Base-by-base conservation (phyloP, 306 rosid genomes). In the Nissolia schottii region DNA sequence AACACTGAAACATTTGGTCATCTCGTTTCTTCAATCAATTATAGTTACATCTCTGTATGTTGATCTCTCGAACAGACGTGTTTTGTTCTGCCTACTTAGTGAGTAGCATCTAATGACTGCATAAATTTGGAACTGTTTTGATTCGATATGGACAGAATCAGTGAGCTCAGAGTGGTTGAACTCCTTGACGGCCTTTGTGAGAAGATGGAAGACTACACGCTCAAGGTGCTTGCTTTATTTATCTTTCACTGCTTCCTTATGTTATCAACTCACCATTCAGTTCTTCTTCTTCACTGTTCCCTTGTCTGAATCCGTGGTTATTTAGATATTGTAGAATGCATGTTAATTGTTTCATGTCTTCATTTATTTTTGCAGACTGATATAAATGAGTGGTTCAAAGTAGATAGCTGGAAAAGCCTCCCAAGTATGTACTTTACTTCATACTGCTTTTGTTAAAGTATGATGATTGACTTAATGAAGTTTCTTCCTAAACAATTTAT, bases 141-240 rank as follows among this genome's bases (percentile, higher is more conserved):
- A 43, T 45, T 45, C 15, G 18, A 31, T 74, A 46, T 51, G 62
- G 67, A 54, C 84, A 88, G 97, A 74, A 87, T 89, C 45, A 93
- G 99, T 55, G 99, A 94, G 80, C 82, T 94, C 34, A 87, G 96
- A 81, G 87, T 85, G 0, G 96, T 94, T 60, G 99, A 94, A 71
- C 99, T 94, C 65, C 96, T 94, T 3, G 97, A 94, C 60, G 97
- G 85, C 45, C 97, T 94, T 70, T 91, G 99, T 6, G 95, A 91
- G 25, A 94, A 91, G 90, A 94, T 94, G 99, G 91, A 83, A 82
- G 99, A 89, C 51, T 94, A 94, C 82, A 86, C 97, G 14, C 83
- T 89, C 72, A 79, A 84, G 99, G 94, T 91, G 56, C 43, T 46
- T 77, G 8, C 1, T 60, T 11, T 9, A 2, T 37, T 22, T 61